phyloP scores from a whole-genome alignment of 768 basidiomycete genomes.

The Tricholoma terreum region DNA sequence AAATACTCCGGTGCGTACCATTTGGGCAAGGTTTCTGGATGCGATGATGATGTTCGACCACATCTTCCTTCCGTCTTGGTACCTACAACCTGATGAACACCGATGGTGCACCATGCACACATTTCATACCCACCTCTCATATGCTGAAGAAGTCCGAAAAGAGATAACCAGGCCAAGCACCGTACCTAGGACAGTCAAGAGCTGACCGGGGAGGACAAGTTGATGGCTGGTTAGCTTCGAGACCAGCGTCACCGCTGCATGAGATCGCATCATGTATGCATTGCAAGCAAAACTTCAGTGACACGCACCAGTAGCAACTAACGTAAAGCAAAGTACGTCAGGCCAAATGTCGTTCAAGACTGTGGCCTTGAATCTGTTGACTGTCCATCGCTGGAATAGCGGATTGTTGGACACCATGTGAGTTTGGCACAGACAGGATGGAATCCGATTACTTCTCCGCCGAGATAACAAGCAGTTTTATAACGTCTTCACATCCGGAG shows the following conservation, averaged over 20 bases:
- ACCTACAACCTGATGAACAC: constrained; percentile 31
- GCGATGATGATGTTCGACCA: constrained; percentile 62
- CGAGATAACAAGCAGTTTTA: no score
- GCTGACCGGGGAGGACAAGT: constrained; percentile 49
- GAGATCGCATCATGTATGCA: neutral
- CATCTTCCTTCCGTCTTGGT: constrained; percentile 67
- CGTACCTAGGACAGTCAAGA: constrained; percentile 71
- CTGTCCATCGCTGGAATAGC: constrained; percentile 45
- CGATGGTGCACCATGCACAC: neutral
- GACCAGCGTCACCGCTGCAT: constrained; percentile 55
- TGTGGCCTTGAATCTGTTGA: constrained; percentile 53
- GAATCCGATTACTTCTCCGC: no score
- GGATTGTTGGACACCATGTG: constrained; percentile 44
- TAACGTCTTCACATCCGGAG: no score
- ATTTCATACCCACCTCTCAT: constrained; percentile 47
- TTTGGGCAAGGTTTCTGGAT: constrained; percentile 55
- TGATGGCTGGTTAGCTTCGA: constrained; percentile 45
- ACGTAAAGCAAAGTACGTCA: constrained; percentile 59
- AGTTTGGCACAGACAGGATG: no score
- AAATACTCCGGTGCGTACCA: constrained; percentile 36
- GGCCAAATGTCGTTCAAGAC: constrained; percentile 67
- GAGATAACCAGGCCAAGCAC: constrained; percentile 71
- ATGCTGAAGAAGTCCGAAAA: constrained; percentile 71
- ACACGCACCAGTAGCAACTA: constrained; percentile 50
- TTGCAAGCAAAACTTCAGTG: neutral